These are phyloP conservation scores for Laetiporus sulphureus DNA, from an alignment of 1,284 basidiomycete species.

Conservation along the genomic window DNA sequence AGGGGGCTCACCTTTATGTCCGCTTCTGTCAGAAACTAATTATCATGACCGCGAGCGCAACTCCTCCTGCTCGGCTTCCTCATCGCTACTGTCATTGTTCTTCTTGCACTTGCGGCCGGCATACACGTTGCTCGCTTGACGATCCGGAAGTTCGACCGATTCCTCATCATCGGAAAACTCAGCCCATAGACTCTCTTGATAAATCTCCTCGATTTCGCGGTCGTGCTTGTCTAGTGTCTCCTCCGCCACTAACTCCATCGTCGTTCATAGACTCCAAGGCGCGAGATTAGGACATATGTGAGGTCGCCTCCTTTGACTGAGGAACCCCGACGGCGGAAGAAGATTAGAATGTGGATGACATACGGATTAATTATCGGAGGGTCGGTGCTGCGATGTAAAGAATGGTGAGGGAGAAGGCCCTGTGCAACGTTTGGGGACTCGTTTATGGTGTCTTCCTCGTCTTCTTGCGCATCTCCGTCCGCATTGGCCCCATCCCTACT, in stretches of 20 bases:
- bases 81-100: too few species aligned
- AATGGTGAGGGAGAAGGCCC: conserved; percentile 2
- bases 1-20: too few species aligned
- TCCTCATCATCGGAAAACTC: conserved; percentile 9
- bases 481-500: neutral
- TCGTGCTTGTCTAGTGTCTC: conserved; percentile 38
- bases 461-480: conserved; percentile 10
- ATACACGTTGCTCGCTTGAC: too few species aligned
- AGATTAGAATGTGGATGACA: conserved; percentile 9
- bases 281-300: conserved; percentile 16
- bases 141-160: too few species aligned
- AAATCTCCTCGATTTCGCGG: conserved; percentile 10
- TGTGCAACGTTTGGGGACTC: too few species aligned
- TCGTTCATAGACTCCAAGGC: conserved; percentile 11
- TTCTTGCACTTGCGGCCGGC: too few species aligned
- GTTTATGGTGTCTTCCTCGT: too few species aligned
- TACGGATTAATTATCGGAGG: conserved; percentile 22
- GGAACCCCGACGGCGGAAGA: conserved; percentile 5
- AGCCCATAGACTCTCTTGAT: conserved; percentile 28
- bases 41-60: too few species aligned
- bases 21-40: too few species aligned
- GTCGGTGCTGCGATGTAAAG: conserved; percentile 19
- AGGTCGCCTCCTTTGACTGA: conserved; percentile 4
- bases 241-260: conserved; percentile 42
- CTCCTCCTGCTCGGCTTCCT: too few species aligned